These are phyloP conservation scores for Phylloporus sp. DNA, from an alignment of 768 basidiomycete species.

Conservation along the genomic window DNA sequence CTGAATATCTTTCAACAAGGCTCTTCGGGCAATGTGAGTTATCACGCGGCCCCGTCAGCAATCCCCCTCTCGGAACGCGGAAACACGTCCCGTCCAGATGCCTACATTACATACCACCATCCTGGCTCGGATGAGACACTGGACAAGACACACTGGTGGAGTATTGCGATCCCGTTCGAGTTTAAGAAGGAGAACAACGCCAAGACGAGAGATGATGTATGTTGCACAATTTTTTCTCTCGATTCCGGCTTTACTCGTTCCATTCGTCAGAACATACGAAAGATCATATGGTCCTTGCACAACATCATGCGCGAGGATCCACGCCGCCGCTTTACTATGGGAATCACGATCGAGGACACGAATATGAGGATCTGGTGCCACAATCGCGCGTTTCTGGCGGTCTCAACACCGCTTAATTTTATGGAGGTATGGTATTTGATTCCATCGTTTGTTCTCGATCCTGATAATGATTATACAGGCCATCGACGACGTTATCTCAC, in stretches of 20 bases:
- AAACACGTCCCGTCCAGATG: not conserved
- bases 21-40: not conserved
- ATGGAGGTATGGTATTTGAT: not conserved
- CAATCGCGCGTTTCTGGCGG: not conserved
- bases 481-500: conserved; percentile 1
- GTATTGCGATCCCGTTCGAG: not conserved
- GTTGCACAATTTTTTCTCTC: not conserved
- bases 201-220: not conserved
- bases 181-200: not conserved
- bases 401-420: conserved; percentile 1
- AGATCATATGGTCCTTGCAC: conserved; percentile 28
- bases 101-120: not conserved
- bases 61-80: not conserved
- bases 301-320: conserved; percentile 30
- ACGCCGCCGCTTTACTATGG: conserved; percentile 21
- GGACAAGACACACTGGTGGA: not conserved
- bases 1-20: not conserved
- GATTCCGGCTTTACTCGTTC: not conserved
- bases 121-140: not conserved
- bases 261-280: conserved; percentile 6
- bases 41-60: not conserved
- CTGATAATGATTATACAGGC: conserved; percentile 1
- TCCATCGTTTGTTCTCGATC: not conserved
- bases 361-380: conserved; percentile 28
- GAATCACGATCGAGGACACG: conserved; percentile 26